Evolutionary conservation across 2,329 filamentous ascomycete genomes (phyloP).

Genomic region (Diaporthe aspalathi): DNA sequence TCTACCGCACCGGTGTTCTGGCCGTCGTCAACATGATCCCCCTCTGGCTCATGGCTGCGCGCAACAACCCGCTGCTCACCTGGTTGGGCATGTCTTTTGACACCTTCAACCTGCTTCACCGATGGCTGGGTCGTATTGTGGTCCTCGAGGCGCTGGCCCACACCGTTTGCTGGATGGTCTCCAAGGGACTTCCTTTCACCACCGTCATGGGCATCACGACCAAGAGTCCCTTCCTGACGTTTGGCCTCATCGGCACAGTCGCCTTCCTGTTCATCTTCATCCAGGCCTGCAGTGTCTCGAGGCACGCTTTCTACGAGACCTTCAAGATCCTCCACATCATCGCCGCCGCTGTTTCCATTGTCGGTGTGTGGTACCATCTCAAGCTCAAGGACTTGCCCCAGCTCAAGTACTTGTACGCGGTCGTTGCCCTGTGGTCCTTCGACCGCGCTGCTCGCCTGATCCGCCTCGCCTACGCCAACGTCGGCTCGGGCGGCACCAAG

Average conservation of each 20-base stretch:
- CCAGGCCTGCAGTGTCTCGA: constrained; percentile 76
- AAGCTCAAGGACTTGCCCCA: constrained; percentile 65
- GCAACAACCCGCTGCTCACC: constrained; percentile 82
- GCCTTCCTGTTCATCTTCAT: constrained; percentile 73
- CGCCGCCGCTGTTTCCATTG: constrained; percentile 68
- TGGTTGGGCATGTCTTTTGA: constrained; percentile 82
- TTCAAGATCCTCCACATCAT: constrained; percentile 80
- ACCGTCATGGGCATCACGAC: constrained; percentile 51
- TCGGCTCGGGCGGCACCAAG: constrained; percentile 73
- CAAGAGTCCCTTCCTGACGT: constrained; percentile 63
- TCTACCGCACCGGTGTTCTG: constrained; percentile 77
- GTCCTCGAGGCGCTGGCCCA: constrained; percentile 76
- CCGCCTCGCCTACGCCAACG: constrained; percentile 73
- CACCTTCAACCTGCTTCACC: constrained; percentile 83
- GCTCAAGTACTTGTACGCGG: constrained; percentile 68
- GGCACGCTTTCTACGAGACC: constrained; percentile 83
- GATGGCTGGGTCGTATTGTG: constrained; percentile 83
- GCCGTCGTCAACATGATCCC: constrained; percentile 82
- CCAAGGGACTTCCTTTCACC: constrained; percentile 60
- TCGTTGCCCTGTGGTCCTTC: constrained; percentile 73
- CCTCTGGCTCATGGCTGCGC: constrained; percentile 77
- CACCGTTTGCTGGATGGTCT: constrained; percentile 67
- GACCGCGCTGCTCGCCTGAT: constrained; percentile 72
- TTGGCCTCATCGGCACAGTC: constrained; percentile 71
- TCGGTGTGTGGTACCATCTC: constrained; percentile 76